These are phyloP conservation scores for Lumnitzera littorea DNA, from an alignment of 345 rosid genomes.

Conservation along the genomic window DNA sequence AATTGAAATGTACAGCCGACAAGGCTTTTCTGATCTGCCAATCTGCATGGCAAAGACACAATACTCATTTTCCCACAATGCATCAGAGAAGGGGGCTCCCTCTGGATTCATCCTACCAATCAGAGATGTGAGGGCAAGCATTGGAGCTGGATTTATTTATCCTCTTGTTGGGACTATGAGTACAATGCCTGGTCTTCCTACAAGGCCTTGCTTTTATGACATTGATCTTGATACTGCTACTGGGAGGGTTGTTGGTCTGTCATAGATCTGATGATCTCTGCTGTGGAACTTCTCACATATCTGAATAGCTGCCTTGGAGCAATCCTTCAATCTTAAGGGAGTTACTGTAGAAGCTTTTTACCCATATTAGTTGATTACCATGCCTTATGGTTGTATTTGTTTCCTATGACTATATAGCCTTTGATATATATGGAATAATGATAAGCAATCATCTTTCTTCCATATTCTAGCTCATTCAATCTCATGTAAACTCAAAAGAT, in stretches of 20 bases:
- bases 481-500: no score
- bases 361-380: no score
- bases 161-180: slow-evolving; percentile 96
- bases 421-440: no score
- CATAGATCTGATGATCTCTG: slow-evolving; percentile 21
- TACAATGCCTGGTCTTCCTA: slow-evolving; percentile 98
- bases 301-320: not conserved
- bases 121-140: slow-evolving; percentile 92
- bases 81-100: slow-evolving; percentile 85
- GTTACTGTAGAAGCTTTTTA: not conserved
- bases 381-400: not conserved
- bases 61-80: slow-evolving; percentile 84
- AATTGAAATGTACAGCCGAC: slow-evolving; percentile 84
- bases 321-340: not conserved
- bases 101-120: slow-evolving; percentile 72
- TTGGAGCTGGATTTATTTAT: slow-evolving; percentile 95
- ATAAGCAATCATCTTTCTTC: no score
- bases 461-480: no score
- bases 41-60: slow-evolving; percentile 99
- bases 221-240: slow-evolving; percentile 76
- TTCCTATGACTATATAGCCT: not conserved
- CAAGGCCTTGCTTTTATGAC: slow-evolving; percentile 95
- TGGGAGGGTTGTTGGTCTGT: slow-evolving; percentile 84
- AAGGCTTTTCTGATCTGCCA: slow-evolving; percentile 89
- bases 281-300: not conserved